These are phyloP conservation scores for Echium plantagineum DNA, from an alignment of 257 asterid genomes.

Conservation along the genomic window DNA sequence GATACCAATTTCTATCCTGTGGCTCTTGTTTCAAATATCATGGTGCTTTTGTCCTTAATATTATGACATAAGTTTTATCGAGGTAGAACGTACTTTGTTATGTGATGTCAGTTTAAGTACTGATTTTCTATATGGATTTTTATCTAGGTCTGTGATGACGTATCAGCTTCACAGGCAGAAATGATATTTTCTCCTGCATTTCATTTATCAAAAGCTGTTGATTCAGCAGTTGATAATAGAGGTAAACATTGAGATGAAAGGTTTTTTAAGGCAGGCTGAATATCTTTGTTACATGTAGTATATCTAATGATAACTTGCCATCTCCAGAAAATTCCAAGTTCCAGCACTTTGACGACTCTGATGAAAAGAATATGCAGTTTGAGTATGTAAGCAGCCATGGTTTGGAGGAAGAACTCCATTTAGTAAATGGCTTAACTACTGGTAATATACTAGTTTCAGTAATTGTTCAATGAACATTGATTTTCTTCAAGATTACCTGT, in stretches of 20 bases:
- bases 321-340: slow-evolving; percentile 40
- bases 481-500: too few species aligned
- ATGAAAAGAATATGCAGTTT: slow-evolving; percentile 35
- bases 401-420: slow-evolving; percentile 11
- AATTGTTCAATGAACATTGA: slow-evolving; percentile 1
- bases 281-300: too few species aligned
- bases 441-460: slow-evolving; percentile 12
- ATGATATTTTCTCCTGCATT: slow-evolving; percentile 90
- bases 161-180: slow-evolving; percentile 27
- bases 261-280: neutral
- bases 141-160: slow-evolving; percentile 38
- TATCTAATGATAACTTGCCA: neutral
- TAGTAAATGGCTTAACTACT: slow-evolving; percentile 11
- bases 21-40: too few species aligned
- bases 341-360: slow-evolving; percentile 44
- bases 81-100: neutral
- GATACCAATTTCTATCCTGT: too few species aligned
- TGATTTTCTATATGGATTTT: slow-evolving; percentile 13
- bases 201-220: slow-evolving; percentile 39
- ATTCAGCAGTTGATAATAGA: too few species aligned
- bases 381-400: slow-evolving; percentile 23
- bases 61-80: too few species aligned
- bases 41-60: neutral
- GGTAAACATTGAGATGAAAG: slow-evolving; percentile 30
- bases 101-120: slow-evolving; percentile 3